Evolutionary conservation across 495 filamentous ascomycete species (phyloP), one percentile per base, ranked within the genome.

Genomic region (Penicillium antarcticum): DNA sequence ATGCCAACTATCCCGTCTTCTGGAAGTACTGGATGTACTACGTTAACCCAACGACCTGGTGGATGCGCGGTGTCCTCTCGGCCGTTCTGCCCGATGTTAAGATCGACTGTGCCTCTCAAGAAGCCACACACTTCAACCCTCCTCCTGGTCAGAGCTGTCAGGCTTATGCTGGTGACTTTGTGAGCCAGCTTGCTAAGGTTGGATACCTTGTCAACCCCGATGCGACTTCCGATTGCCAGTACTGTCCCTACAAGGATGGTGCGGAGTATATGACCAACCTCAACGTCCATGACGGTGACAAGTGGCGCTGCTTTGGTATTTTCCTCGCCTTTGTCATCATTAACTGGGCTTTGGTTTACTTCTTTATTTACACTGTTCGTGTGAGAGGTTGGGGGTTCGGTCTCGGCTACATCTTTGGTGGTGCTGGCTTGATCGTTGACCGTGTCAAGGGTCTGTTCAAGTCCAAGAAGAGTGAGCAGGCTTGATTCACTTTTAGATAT

Each of bases 1-100:
- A 85, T 57, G 42, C 61, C 6, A 72, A 79, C 70, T 91, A 94
- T 79, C 84, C 91, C 65, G 87, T 81, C 32, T 89, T 91, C 69
- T 92, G 87, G 87, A 78, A 80, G 42, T 90, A 85, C 68, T 91
- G 85, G 84, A 75, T 87, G 57, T 92, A 91, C 72, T 89, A 81
- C 60, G 67, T 87, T 45, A 87, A 87, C 68, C 85, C 77, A 0
- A 76, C 75, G 4, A 89, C 79, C 4, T 91, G 86, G 67, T 89
- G 81, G 81, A 78, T 92, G 47, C 80, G 84, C 37, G 87, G 88
- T 8, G 80, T 91, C n/a, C 68, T 95, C 16, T 79, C 81, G 0
- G 77, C 80, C 7, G 77, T 81, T 0, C 68, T 89, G 3, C 69
- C 77, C 6, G 70, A 73, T 8, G 69, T 82, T 6, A 53, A 74